Base-by-base conservation (phyloP, 1,284 basidiomycete species). In the Clitocybe nebularis region DNA sequence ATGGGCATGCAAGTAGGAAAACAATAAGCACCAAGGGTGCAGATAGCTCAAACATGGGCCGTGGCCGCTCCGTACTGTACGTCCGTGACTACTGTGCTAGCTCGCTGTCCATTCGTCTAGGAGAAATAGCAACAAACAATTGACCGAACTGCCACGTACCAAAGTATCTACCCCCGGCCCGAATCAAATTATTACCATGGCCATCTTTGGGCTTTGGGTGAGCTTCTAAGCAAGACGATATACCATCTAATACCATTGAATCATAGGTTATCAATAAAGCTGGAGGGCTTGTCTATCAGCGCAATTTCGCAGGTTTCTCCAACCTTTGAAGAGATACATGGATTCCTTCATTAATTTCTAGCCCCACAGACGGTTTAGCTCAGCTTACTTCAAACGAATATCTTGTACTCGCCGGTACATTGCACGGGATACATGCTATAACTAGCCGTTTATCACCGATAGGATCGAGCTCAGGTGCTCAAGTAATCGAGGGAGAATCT, bases 341-440 rank as follows among this genome's bases (percentile, higher is more conserved):
- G 28, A 25, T 16, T 14, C 30, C 37, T 28, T 44, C 37, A 41
- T 46, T 45, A 45, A 48, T 51, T 43, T 47, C 39, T 36, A 10
- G 41, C 13, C 28, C 29, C 33, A 13, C 36, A 94, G 93, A 93
- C 56, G 90, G 89, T 8, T 81, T 97, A 33, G 84, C 90, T 5
- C 79, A 82, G 43, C 69, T 94, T 50, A 84, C 88, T 5, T 93
- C 95, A n/a, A 99, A 99, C 68, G 95, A 98, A 63, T 89, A 96
- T 55, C 84, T 99, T 46, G 90, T 99, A 14, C 81, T 99, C 21
- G 96, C 96, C 1, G 95, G 96, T 37, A 99, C 96, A 5, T 68
- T 99, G 39, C 96, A 99, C 55, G 94, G 95, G 39, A 96, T 99
- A 32, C 96, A 99, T 58, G 96, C 96, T 9, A 99, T 99, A 57